phyloP scores from a whole-genome alignment of 495 filamentous ascomycete genomes.

The Parmelia sp. region DNA sequence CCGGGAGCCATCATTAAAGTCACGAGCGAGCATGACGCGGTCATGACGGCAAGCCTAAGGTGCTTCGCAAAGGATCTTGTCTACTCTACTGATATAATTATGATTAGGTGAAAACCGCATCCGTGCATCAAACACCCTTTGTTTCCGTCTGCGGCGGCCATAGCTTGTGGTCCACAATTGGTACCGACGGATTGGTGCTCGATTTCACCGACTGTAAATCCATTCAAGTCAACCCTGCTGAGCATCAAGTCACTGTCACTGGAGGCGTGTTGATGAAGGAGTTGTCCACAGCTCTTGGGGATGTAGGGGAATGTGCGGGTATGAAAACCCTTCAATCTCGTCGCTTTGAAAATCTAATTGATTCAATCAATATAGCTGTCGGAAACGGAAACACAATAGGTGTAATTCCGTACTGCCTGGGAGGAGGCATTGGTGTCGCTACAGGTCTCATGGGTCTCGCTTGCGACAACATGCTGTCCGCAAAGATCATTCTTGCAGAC shows the following conservation, averaged over 20 bases:
- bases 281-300: conserved; percentile 24
- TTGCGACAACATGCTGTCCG: conserved; percentile 30
- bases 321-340: conserved; percentile 4
- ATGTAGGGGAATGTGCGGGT: conserved; percentile 22
- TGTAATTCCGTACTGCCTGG: conserved; percentile 30
- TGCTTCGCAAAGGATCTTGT: neutral
- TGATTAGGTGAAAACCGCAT: conserved; percentile 24
- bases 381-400: conserved; percentile 33
- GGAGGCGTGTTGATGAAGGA: conserved; percentile 33
- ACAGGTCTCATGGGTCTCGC: conserved; percentile 18
- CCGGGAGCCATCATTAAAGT: conserved; percentile 27
- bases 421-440: conserved; percentile 26
- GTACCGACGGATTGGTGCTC: conserved; percentile 31
- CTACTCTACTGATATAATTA: neutral
- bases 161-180: conserved; percentile 33
- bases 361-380: conserved; percentile 22
- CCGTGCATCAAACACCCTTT: conserved; percentile 27
- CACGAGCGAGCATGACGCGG: conserved; percentile 20
- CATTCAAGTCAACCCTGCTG: conserved; percentile 24
- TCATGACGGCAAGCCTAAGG: conserved; percentile 3
- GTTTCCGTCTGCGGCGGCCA: conserved; percentile 33
- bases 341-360: neutral
- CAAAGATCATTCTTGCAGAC: conserved; percentile 29
- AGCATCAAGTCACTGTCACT: conserved; percentile 24
- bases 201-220: conserved; percentile 30